Evolutionary conservation across 352 stramenopile species (phyloP).

Genomic region (Pythium chondricola): DNA sequence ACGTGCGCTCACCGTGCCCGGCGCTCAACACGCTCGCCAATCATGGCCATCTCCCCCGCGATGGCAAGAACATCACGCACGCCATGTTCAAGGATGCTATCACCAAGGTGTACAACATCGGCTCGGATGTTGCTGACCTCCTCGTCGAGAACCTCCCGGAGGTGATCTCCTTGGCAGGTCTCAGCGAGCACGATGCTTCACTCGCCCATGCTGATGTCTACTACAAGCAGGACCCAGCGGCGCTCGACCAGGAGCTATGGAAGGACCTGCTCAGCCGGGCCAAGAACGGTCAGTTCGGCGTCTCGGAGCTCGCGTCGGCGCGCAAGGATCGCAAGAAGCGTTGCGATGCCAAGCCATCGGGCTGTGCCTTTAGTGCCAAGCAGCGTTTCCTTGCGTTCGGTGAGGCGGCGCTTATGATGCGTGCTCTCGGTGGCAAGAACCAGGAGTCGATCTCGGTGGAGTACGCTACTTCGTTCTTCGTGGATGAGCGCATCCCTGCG

Average conservation of each 20-base stretch:
- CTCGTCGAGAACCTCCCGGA: constrained; percentile 8
- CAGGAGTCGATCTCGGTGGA: not conserved
- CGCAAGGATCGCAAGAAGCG: constrained; percentile 5
- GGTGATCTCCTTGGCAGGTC: constrained; percentile 21
- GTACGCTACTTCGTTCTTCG: constrained; percentile 16
- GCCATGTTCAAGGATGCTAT: constrained; percentile 8
- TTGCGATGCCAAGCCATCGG: constrained; percentile 4
- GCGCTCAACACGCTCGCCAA: constrained; percentile 47
- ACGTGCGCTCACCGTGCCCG: constrained; percentile 40
- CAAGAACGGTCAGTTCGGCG: constrained; percentile 2
- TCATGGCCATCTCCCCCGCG: constrained; percentile 41
- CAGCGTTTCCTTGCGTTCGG: not conserved
- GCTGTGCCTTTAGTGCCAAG: constrained; percentile 5
- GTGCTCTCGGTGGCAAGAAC: constrained; percentile 1
- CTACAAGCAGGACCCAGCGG: constrained; percentile 22
- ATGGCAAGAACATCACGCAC: constrained; percentile 29
- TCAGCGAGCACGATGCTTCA: constrained; percentile 35
- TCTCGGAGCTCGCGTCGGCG: not conserved
- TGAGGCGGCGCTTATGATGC: constrained; percentile 7
- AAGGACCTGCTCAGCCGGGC: constrained; percentile 18
- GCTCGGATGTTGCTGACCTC: not conserved
- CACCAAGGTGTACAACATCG: constrained; percentile 17
- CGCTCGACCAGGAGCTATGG: constrained; percentile 9
- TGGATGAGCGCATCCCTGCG: constrained; percentile 20
- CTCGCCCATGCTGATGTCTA: constrained; percentile 29